Evolutionary conservation across 495 filamentous ascomycete species (phyloP).

Genomic region (Daldinia decipiens): DNA sequence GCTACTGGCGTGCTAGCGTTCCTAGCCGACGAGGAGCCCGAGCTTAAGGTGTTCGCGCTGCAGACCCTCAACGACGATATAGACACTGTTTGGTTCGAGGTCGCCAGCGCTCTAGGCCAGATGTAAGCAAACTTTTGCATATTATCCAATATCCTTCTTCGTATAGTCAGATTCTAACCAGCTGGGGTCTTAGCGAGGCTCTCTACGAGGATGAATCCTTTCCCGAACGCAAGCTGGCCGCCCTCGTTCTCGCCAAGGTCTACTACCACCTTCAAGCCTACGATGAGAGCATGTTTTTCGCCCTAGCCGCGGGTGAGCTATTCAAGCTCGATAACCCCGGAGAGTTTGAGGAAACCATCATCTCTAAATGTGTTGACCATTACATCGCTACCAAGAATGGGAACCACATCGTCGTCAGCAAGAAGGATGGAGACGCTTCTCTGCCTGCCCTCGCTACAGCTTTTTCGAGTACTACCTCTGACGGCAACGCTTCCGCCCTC

Average conservation of each 20-base stretch:
- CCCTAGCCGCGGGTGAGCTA: constrained; percentile 91
- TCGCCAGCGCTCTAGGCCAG: constrained; percentile 87
- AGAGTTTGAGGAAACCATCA: constrained; percentile 99
- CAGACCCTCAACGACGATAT: constrained; percentile 94
- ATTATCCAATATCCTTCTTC: constrained; percentile 29
- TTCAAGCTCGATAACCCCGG: constrained; percentile 91
- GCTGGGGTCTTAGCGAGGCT: constrained; percentile 73
- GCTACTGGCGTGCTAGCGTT: constrained; percentile 95
- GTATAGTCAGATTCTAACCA: constrained; percentile 29
- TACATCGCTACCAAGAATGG: constrained; percentile 88
- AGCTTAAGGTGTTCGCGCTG: constrained; percentile 92
- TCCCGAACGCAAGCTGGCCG: constrained; percentile 91
- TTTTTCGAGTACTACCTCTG: constrained; percentile 71
- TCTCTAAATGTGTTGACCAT: constrained; percentile 97
- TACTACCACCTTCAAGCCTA: constrained; percentile 99
- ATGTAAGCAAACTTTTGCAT: constrained; percentile 70
- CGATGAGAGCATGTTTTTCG: constrained; percentile 99
- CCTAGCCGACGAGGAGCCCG: constrained; percentile 90
- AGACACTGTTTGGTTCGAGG: constrained; percentile 96
- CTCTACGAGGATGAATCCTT: constrained; percentile 97
- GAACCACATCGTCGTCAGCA: constrained; percentile 65
- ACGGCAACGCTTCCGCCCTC: constrained; percentile 71
- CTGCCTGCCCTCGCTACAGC: constrained; percentile 77
- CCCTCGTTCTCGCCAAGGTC: constrained; percentile 94
- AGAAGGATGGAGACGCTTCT: constrained; percentile 59